A percentile compares a stretch with the other conserved stretches of the same genome.
phyloP scores from a whole-genome alignment of 768 basidiomycete species.

The Gymnopilus dilepis region DNA sequence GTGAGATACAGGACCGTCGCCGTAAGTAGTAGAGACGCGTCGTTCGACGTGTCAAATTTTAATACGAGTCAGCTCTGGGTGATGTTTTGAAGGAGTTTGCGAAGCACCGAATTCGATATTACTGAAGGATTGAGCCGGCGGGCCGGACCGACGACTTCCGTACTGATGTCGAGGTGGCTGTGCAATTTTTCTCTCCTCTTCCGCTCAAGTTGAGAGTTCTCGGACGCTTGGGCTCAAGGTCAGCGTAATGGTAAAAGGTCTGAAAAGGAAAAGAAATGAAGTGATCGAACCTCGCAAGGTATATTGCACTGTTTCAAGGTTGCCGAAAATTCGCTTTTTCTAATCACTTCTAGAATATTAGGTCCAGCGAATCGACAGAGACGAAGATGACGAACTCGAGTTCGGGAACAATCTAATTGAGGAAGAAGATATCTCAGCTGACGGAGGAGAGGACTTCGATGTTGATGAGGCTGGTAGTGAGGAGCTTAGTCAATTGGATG shows the following conservation, averaged over 20 bases:
- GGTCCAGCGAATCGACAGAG: constrained; percentile 11
- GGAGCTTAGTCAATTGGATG: constrained; percentile 19
- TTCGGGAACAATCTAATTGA: constrained; percentile 13
- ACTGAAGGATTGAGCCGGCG: not conserved
- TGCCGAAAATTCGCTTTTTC: not conserved
- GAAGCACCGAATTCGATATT: not conserved
- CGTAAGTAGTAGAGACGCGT: too few species aligned
- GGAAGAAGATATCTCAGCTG: constrained; percentile 14
- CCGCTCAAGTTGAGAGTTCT: not conserved
- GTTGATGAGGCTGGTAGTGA: constrained; percentile 2
- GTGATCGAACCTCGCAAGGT: constrained; percentile 29
- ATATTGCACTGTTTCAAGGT: not conserved
- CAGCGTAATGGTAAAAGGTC: constrained; percentile 26
- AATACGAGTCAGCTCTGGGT: not conserved
- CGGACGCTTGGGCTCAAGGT: not conserved
- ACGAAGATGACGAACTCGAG: constrained; percentile 7
- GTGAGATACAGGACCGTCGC: not conserved
- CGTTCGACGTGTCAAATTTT: too few species aligned
- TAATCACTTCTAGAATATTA: constrained; percentile 7
- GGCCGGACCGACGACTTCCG: not conserved
- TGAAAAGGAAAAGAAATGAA: constrained; percentile 35
- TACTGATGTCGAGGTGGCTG: constrained; percentile 31
- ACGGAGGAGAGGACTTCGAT: not conserved
- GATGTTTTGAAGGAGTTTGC: not conserved
- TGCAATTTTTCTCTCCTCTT: constrained; percentile 34